Evolutionary conservation across 176 grass and related monocot genomes (phyloP).

Genomic region (Neostapfia colusana): DNA sequence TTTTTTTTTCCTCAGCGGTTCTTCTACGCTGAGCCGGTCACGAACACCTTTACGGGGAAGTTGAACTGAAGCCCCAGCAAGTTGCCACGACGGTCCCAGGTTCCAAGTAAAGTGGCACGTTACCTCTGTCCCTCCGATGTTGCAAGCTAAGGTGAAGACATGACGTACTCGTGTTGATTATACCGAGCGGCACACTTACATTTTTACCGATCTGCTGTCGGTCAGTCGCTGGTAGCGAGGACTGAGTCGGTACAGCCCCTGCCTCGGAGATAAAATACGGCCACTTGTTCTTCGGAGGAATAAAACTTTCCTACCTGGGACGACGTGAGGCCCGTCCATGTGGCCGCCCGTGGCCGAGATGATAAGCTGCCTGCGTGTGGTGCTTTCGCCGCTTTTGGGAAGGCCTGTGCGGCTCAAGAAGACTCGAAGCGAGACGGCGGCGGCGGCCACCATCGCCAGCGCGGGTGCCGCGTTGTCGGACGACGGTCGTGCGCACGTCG

Average conservation of each 20-base stretch:
- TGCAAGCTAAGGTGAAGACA: not conserved
- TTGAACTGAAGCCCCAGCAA: not conserved
- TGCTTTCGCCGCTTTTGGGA: conserved; percentile 25
- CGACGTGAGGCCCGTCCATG: not conserved
- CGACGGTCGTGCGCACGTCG: not conserved
- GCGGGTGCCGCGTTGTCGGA: not conserved
- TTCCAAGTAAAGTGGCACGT: conserved; percentile 24
- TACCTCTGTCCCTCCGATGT: not conserved
- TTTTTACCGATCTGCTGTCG: not conserved
- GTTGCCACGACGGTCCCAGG: not conserved
- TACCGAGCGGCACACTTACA: not conserved
- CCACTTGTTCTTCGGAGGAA: not conserved
- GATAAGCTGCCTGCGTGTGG: not conserved
- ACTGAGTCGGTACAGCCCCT: not conserved
- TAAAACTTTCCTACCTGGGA: not conserved
- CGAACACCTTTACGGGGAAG: conserved; percentile 27
- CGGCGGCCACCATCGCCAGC: not conserved
- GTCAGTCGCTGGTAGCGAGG: not conserved
- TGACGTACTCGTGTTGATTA: not conserved
- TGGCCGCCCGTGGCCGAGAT: conserved; percentile 10
- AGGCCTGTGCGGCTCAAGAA: not conserved
- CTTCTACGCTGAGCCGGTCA: not conserved
- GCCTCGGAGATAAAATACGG: not conserved
- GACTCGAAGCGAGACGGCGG: not conserved
- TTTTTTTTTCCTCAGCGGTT: not conserved